Evolutionary conservation across 2,329 filamentous ascomycete species (phyloP), one percentile per base, ranked within the genome.

Genomic region (Fusarium veterinarium): DNA sequence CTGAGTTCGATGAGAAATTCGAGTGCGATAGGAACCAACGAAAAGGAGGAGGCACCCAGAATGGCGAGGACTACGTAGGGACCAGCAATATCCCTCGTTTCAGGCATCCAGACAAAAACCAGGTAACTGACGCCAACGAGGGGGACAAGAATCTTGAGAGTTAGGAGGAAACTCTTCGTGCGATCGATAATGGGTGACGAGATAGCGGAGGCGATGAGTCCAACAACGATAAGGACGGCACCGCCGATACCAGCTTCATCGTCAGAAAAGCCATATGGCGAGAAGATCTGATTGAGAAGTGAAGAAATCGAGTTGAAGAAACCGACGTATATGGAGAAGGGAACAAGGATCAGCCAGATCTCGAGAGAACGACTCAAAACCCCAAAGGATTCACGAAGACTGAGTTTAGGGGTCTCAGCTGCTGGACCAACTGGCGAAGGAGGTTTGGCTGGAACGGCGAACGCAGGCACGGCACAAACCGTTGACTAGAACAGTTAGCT

Each of bases 261-360:
- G 80, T 97, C 92, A 66, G 85, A 88, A 87, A 94, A 97, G 77
- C 90, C 93, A 83, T 98, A 95, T 0, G 96, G 96, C 42, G 89
- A 85, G 72, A 98, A 89, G 79, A 98, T 93, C 80, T 98, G 95
- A 84, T 95, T 97, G 14, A 98, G 87, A 3, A 98, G 89, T 4
- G 93, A 93, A 55, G 95, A 97, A 74, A 95, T 86, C 74, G 92
- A 92, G 86, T 98, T 98, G 90, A 99, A 99, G 84, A 96, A 92
- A 76, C 93, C 95, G 69, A 97, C 93, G 81, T 95, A 97, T 76
- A 95, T 83, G 72, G 89, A 84, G 83, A 95, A 98, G n/a, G 95
- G 92, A 67, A 95, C 77, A 69, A 95, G 85, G 73, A 98, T 83
- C 71, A 97, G 88, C 88, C 91, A 97, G 82, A 97, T 92, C 79